Evolutionary conservation across 441 rosid species (phyloP).

Genomic region (Breynia disticha): DNA sequence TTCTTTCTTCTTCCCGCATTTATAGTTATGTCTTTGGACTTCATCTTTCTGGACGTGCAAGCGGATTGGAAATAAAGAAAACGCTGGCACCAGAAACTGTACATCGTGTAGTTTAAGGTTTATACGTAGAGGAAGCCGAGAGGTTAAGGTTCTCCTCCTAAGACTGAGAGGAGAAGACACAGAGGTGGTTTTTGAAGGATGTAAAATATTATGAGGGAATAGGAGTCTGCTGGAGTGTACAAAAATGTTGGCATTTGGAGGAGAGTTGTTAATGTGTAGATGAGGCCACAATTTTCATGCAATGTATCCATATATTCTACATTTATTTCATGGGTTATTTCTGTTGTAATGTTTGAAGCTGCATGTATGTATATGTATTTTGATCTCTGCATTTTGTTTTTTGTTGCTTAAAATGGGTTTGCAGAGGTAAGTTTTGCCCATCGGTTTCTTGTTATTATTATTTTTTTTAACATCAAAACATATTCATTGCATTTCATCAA

Average conservation of each 20-base stretch:
- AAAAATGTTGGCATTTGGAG: conserved; percentile 36
- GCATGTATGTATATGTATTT: no score
- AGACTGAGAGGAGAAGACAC: conserved; percentile 23
- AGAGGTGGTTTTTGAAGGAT: conserved; percentile 23
- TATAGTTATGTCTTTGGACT: conserved; percentile 29
- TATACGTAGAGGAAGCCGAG: conserved; percentile 39
- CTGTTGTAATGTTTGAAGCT: no score
- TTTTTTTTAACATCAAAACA: no score
- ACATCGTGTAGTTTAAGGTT: conserved; percentile 65
- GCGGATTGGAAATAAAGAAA: conserved; percentile 35
- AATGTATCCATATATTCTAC: conserved; percentile 22
- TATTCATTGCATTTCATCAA: no score
- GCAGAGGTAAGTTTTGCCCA: no score
- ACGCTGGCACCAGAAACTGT: conserved; percentile 60
- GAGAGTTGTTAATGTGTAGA: conserved; percentile 43
- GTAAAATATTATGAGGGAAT: conserved; percentile 33
- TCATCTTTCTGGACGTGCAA: conserved; percentile 42
- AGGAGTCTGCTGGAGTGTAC: conserved; percentile 31
- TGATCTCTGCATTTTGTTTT: no score
- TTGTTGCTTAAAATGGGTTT: no score
- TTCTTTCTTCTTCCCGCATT: conserved; percentile 20
- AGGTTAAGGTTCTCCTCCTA: conserved; percentile 33
- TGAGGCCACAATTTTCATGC: conserved; percentile 21
- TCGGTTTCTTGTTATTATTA: no score
- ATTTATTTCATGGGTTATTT: background rate